Evolutionary conservation across 495 filamentous ascomycete species (phyloP).

Genomic region (Neurospora sp.): DNA sequence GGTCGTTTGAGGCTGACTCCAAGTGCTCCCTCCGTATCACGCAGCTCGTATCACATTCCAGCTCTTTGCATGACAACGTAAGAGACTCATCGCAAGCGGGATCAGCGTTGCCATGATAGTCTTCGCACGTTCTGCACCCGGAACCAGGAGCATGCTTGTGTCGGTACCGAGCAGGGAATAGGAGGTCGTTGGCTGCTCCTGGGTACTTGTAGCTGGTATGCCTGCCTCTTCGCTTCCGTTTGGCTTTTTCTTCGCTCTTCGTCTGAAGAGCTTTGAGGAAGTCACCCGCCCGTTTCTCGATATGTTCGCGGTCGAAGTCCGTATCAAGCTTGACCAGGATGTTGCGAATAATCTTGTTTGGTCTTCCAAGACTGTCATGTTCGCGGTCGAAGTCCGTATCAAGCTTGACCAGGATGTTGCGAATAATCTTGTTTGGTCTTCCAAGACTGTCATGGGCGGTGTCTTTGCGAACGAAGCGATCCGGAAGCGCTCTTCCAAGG

Average conservation of each 20-base stretch:
- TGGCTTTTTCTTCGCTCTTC: neutral
- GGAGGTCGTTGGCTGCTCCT: slow-evolving; percentile 15
- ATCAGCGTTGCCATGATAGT: neutral
- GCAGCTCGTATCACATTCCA: too few relatives aligned
- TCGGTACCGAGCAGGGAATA: slow-evolving; percentile 21
- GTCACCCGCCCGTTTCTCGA: slow-evolving; percentile 6
- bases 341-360: slow-evolving; percentile 20
- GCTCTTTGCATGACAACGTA: slow-evolving; percentile 2
- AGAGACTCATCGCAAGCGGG: slow-evolving; percentile 2
- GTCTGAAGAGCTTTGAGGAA: slow-evolving; percentile 9
- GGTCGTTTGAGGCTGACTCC: too few relatives aligned
- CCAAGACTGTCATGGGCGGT: too few relatives aligned
- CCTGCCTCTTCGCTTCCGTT: neutral
- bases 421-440: too few relatives aligned
- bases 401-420: too few relatives aligned
- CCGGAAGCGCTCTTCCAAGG: too few relatives aligned
- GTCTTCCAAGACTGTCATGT: slow-evolving; percentile 21
- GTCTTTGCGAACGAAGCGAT: too few relatives aligned
- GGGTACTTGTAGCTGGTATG: slow-evolving; percentile 11
- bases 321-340: slow-evolving; percentile 17
- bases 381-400: slow-evolving; percentile 24
- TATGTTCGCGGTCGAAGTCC: slow-evolving; percentile 1
- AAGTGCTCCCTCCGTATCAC: too few relatives aligned
- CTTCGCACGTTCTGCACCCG: too few relatives aligned
- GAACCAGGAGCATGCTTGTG: slow-evolving; percentile 16